Percentiles rank a stretch among this genome's conserved stretches.
phyloP scores from a whole-genome alignment of 163 green algal species.

The Scenedesmus sp. region DNA sequence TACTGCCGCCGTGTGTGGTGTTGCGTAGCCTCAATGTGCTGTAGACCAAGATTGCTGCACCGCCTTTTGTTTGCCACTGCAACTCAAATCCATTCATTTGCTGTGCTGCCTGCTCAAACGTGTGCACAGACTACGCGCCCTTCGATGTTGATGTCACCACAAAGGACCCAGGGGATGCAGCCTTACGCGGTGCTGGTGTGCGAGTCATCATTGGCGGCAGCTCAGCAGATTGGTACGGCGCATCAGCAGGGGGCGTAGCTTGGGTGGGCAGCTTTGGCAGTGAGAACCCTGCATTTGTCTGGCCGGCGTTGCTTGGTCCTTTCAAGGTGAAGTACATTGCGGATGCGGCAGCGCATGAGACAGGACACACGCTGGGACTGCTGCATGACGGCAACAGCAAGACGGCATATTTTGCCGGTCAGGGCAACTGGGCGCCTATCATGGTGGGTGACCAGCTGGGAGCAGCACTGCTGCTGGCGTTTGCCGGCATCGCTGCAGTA shows the following conservation, averaged over 20 bases:
- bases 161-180: not conserved
- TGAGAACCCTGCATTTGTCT: not conserved
- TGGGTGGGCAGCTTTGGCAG: not conserved
- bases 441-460: not conserved
- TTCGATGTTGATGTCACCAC: not conserved
- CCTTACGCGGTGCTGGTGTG: not conserved
- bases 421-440: not conserved
- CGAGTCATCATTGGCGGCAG: not conserved
- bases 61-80: not conserved
- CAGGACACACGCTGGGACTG: not conserved
- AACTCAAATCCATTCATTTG: not conserved
- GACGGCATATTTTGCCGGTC: not conserved
- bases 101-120: not conserved
- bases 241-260: not conserved
- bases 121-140: not conserved
- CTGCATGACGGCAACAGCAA: not conserved
- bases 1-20: not conserved
- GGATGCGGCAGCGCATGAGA: not conserved
- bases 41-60: not conserved
- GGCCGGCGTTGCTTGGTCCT: not conserved
- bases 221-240: not conserved
- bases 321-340: not conserved
- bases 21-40: not conserved
- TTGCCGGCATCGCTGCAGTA: not conserved
- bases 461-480: not conserved